Percentiles rank a stretch among this genome's conserved stretches.
These are phyloP conservation scores for Vanilla planifolia DNA, from an alignment of 106 monocot species.

Conservation along the genomic window DNA sequence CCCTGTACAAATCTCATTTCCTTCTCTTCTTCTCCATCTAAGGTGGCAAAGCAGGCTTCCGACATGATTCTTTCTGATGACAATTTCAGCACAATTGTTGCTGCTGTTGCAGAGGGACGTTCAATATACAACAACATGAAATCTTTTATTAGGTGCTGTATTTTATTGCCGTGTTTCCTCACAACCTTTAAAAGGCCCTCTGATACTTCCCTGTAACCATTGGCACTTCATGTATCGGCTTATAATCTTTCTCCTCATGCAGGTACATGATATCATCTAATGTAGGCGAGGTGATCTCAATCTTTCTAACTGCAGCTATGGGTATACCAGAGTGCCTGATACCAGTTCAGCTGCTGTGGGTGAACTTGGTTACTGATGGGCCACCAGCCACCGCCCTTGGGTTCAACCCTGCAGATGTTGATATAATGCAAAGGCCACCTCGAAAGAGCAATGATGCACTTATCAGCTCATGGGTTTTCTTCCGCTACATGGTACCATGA, in stretches of 20 bases:
- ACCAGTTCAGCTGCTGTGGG: slow-evolving; percentile 87
- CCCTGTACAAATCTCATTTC: not conserved
- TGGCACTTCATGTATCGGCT: no score
- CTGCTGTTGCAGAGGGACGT: slow-evolving; percentile 57
- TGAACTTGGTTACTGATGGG: slow-evolving; percentile 84
- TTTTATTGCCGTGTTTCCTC: not conserved
- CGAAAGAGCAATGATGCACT: slow-evolving; percentile 60
- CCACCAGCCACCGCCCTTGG: slow-evolving; percentile 85
- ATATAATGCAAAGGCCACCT: slow-evolving; percentile 77
- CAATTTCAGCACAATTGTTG: slow-evolving; percentile 60
- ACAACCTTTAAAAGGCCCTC: not conserved
- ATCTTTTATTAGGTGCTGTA: slow-evolving; percentile 70
- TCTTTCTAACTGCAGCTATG: slow-evolving; percentile 70
- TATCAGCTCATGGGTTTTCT: slow-evolving; percentile 75
- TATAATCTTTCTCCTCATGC: no score
- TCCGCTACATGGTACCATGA: slow-evolving; percentile 78
- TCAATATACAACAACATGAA: slow-evolving; percentile 87
- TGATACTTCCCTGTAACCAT: no score
- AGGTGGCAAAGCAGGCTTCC: slow-evolving; percentile 70
- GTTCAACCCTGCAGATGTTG: slow-evolving; percentile 67
- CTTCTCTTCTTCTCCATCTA: not conserved
- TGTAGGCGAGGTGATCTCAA: slow-evolving; percentile 75
- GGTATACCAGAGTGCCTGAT: slow-evolving; percentile 88
- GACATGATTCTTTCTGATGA: slow-evolving; percentile 62
- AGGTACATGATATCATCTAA: slow-evolving; percentile 97